Evolutionary conservation across 2,329 filamentous ascomycete genomes (phyloP), one percentile per base, ranked within the genome.

Genomic region (Exophiala spinifera): DNA sequence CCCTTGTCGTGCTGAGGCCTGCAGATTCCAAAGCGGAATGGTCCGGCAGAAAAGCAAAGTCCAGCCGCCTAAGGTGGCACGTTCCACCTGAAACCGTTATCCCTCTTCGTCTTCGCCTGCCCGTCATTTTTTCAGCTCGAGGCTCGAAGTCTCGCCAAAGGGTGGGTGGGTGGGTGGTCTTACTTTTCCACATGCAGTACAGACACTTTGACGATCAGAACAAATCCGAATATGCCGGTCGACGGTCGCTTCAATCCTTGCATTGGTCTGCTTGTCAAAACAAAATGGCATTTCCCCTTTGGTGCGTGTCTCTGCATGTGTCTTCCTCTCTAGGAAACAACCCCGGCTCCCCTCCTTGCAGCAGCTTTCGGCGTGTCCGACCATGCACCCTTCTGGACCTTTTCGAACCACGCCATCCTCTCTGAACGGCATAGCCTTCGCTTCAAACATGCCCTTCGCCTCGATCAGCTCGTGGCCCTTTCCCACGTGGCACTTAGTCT

Each of bases 401-500:
- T 23, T 43, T 14, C 20, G n/a, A 13, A 20, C 33, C 21, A 11
- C 19, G 31, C 48, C 53, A 20, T 17, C 48, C 37, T 21, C 48
- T 48, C 28, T 39, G 28, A 49, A 42, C 51, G 55, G 46, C 46
- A 55, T 34, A 20, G 19, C 23, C 31, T 36, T 50, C 56, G 56
- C 49, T 50, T 55, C 36, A 31, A 8, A 48, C 7, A 21, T 25
- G 23, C 8, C 28, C 10, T 31, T 31, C 28, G 40, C 19, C 47
- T 43, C 33, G n/a, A 40, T 47, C 36, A 31, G 51, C 34, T 23
- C 43, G 54, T 56, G 54, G 54, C 49, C 49, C 45, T 13, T n/a
- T 46, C 21, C 54, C 54, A 56, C 54, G 54, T 56, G 54, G 54
- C 20, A 43, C 33, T 44, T 49, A 39, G 36, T 40, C 37, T 8